Evolutionary conservation across 176 grass and related monocot genomes (phyloP).

Genomic region (Eleusine indica): DNA sequence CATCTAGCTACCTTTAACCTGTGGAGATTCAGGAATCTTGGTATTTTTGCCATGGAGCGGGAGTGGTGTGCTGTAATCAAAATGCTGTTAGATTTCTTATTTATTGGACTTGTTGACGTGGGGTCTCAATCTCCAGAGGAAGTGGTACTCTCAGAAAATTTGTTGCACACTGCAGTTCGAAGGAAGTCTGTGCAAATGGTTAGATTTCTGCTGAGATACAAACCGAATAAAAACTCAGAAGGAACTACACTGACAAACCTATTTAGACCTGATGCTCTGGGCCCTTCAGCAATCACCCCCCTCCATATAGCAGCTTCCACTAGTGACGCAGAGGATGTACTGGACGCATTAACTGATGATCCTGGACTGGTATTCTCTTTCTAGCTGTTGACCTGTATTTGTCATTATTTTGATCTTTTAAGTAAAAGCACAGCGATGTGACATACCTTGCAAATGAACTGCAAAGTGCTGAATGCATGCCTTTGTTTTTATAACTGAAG

Average conservation of each 20-base stretch:
- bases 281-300: constrained; percentile 70
- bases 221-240: constrained; percentile 37
- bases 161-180: constrained; percentile 68
- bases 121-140: constrained; percentile 69
- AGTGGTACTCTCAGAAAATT: constrained; percentile 70
- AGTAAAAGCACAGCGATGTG: not conserved
- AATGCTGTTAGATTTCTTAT: constrained; percentile 81
- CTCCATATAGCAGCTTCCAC: constrained; percentile 90
- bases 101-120: constrained; percentile 75
- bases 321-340: constrained; percentile 61
- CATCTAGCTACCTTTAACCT: constrained; percentile 49
- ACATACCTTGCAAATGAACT: not conserved
- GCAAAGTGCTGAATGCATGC: not conserved
- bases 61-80: constrained; percentile 91
- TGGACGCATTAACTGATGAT: constrained; percentile 89
- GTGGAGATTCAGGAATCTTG: constrained; percentile 69
- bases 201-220: constrained; percentile 73
- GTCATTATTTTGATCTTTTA: constrained; percentile 13
- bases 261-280: constrained; percentile 80
- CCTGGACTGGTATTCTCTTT: constrained; percentile 75
- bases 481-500: not conserved
- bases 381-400: not conserved
- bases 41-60: constrained; percentile 71
- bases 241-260: constrained; percentile 54
- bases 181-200: constrained; percentile 76